Evolutionary conservation across 129 eudicot species (phyloP), one percentile per base, ranked within the genome.

Genomic region (Flaveria linearis): DNA sequence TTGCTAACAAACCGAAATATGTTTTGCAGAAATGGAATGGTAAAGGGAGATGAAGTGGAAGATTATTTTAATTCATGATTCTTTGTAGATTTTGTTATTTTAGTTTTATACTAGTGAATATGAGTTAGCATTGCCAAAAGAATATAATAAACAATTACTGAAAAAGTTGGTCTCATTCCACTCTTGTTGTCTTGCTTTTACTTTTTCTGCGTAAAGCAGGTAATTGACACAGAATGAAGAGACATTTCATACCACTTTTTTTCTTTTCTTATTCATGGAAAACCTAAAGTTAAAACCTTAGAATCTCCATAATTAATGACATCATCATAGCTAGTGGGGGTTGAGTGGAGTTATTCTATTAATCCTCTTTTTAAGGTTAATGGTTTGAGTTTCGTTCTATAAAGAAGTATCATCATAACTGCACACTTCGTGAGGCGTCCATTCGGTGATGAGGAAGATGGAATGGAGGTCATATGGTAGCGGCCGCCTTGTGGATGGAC

Each of bases 161-260:
- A n/a, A 41, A 77, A 77, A 68, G 81, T 42, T 75, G 75, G 81
- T 68, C 76, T 77, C 75, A 64, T 33, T 42, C 30, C 23, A 68
- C 39, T 62, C 22, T 63, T 63, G 14, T 57, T 69, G 58, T 66
- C 72, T 77, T 69, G 61, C 75, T 77, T 77, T 63, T 63, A 28
- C 69, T 63, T 63, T 63, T 63, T 63, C 69, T 63, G 69, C 8
- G 14, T 30, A 61, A 36, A 30, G 68, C 68, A 63, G 68, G 68
- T 1, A 61, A 26, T 1, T 61, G 67, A 61, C 25, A 13, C 45
- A 63, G 11, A 15, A 12, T 28, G 66, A 22, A 9, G 67, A 63
- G 68, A 63, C 68, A 63, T 30, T 63, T 63, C 68, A 28, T 30
- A 30, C 68, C 22, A 43, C 15, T 63, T 30, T 23, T 26, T 26